Percentiles rank a stretch among this genome's conserved stretches.
These are phyloP conservation scores for Zoysia japonica DNA, from an alignment of 176 grass and related monocot species.

Conservation along the genomic window DNA sequence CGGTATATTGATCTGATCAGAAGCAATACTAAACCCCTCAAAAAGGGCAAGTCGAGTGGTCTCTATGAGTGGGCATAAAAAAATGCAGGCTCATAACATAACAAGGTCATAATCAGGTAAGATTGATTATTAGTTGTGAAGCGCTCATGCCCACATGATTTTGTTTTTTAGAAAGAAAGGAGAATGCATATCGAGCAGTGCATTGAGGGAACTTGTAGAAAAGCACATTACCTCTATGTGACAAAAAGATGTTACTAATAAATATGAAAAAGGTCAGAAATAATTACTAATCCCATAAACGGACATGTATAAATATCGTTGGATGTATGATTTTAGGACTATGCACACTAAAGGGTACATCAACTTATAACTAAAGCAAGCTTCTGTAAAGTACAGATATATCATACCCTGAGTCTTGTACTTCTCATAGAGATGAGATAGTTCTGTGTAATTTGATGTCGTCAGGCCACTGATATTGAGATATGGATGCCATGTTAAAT, in stretches of 20 bases:
- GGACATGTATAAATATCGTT: neutral
- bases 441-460: slow-evolving; percentile 88
- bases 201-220: neutral
- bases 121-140: no score
- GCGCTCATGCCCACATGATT: no score
- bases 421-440: slow-evolving; percentile 97
- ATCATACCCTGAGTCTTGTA: slow-evolving; percentile 92
- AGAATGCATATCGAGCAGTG: neutral
- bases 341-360: neutral
- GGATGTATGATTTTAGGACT: neutral
- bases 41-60: neutral
- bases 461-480: slow-evolving; percentile 72
- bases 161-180: neutral
- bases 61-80: neutral
- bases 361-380: slow-evolving; percentile 11
- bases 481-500: slow-evolving; percentile 24
- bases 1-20: slow-evolving; percentile 2
- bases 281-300: no score
- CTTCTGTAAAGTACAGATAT: neutral
- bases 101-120: neutral
- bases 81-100: neutral
- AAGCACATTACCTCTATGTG: neutral
- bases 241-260: neutral
- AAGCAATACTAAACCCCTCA: neutral
- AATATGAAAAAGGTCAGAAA: no score